These are phyloP conservation scores for Fragaria nilgerrensis DNA, from an alignment of 306 rosid genomes.

Conservation along the genomic window DNA sequence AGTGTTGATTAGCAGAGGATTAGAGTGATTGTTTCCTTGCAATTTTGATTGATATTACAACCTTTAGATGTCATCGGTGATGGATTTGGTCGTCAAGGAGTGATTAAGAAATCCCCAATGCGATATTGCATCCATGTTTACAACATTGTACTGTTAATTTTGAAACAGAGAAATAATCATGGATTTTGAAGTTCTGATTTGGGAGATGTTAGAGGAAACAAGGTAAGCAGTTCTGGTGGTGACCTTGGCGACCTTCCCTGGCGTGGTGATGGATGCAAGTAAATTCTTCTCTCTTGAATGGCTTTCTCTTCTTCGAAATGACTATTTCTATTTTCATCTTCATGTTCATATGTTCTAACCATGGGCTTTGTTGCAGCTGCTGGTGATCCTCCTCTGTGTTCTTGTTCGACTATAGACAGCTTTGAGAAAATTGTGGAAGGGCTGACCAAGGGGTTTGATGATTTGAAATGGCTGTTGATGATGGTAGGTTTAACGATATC, in stretches of 20 bases:
- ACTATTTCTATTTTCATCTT: constrained; percentile 18
- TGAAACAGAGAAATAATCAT: neutral
- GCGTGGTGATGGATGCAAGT: constrained; percentile 75
- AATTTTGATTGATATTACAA: neutral
- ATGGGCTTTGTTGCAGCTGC: neutral
- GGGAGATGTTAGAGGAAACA: constrained; percentile 69
- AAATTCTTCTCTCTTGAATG: constrained; percentile 65
- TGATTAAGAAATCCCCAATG: neutral
- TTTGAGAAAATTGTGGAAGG: constrained; percentile 63
- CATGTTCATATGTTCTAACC: neutral
- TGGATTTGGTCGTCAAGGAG: neutral
- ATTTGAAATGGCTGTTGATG: constrained; percentile 22
- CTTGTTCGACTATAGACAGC: constrained; percentile 45
- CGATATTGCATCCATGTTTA: neutral
- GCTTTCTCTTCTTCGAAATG: constrained; percentile 71
- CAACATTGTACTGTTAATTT: neutral
- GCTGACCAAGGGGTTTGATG: constrained; percentile 46
- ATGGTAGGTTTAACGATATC: constrained; percentile 65
- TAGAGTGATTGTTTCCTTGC: neutral
- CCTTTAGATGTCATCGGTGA: neutral
- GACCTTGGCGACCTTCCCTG: constrained; percentile 23
- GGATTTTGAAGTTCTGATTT: constrained; percentile 11
- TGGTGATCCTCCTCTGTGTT: constrained; percentile 30
- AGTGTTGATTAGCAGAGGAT: neutral
- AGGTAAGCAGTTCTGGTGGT: constrained; percentile 58